Evolutionary conservation across 2,329 filamentous ascomycete genomes (phyloP).

Genomic region (Fusarium napiforme): DNA sequence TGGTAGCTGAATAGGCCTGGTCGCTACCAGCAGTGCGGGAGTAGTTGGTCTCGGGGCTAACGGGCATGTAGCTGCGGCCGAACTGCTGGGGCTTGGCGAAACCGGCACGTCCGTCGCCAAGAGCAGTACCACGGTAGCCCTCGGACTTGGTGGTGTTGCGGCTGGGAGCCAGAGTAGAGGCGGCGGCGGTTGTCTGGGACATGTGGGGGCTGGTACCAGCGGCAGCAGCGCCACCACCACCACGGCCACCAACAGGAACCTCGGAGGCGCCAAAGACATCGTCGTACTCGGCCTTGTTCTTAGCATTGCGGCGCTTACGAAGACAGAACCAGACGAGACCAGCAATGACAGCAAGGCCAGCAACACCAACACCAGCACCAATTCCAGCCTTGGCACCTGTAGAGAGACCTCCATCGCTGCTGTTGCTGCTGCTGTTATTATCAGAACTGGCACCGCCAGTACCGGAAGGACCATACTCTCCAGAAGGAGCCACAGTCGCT

Average conservation of each 20-base stretch:
- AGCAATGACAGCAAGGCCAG: constrained; percentile 49
- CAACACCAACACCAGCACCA: constrained; percentile 54
- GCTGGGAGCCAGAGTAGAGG: constrained; percentile 42
- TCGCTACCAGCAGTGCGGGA: constrained; percentile 31
- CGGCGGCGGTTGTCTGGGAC: constrained; percentile 44
- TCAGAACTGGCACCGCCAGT: constrained; percentile 20
- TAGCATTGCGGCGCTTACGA: constrained; percentile 46
- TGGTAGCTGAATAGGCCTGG: constrained; percentile 26
- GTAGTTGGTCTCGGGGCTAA: constrained; percentile 41
- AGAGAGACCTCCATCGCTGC: constrained; percentile 48
- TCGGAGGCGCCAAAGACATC: constrained; percentile 56
- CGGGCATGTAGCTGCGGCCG: constrained; percentile 47
- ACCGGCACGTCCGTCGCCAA: constrained; percentile 53
- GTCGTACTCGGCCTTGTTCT: constrained; percentile 51
- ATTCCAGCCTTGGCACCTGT: constrained; percentile 59
- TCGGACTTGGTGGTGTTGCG: constrained; percentile 46
- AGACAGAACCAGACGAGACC: constrained; percentile 47
- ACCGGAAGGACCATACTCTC: constrained; percentile 38
- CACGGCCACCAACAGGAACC: constrained; percentile 54
- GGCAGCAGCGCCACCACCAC: constrained; percentile 24
- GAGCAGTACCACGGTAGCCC: constrained; percentile 54
- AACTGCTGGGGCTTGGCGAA: constrained; percentile 53
- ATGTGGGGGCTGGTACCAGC: constrained; percentile 45
- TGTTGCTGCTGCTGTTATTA: constrained; percentile 26
- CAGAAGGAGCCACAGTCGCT: constrained; percentile 42